A percentile compares a stretch with the other conserved stretches of the same genome.
Evolutionary conservation across 306 rosid genomes (phyloP).

Genomic region (Cotoneaster glaucophyllus): DNA sequence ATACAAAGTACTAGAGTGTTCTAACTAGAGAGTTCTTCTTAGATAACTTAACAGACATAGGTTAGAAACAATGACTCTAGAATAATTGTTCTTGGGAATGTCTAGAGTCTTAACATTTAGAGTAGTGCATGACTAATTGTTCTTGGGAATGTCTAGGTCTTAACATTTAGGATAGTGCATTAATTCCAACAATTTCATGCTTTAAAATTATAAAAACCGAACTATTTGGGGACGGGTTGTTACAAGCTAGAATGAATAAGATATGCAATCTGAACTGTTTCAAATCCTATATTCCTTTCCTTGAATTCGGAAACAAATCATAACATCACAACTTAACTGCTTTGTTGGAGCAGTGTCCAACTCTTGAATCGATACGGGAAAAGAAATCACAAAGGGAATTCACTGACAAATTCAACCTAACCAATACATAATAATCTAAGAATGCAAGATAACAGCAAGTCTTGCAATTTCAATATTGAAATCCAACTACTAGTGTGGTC

Average conservation of each 20-base stretch:
- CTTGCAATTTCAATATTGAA: constrained; percentile 11
- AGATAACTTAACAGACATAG: too few species aligned
- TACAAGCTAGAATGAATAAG: constrained; percentile 12
- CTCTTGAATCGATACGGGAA: constrained; percentile 13
- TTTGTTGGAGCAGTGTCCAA: constrained; percentile 22
- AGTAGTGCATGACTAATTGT: too few species aligned
- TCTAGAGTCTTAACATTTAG: too few species aligned
- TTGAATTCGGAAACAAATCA: constrained; percentile 14
- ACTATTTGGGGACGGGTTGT: too few species aligned
- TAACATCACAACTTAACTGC: constrained; percentile 14
- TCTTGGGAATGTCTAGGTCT: too few species aligned
- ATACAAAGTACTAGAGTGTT: too few species aligned
- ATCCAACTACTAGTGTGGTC: constrained; percentile 14
- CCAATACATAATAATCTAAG: background rate
- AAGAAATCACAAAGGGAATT: constrained; percentile 1
- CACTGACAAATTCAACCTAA: constrained; percentile 5
- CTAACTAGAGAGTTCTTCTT: too few species aligned
- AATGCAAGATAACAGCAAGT: constrained; percentile 13
- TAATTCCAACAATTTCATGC: too few species aligned
- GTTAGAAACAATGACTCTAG: too few species aligned
- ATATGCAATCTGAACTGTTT: background rate
- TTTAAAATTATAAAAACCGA: too few species aligned
- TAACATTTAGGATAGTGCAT: too few species aligned
- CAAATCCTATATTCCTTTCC: constrained; percentile 14
- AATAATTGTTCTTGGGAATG: too few species aligned